These are phyloP conservation scores for Jaltomata sinuosa DNA, from an alignment of 257 asterid genomes.

Conservation along the genomic window DNA sequence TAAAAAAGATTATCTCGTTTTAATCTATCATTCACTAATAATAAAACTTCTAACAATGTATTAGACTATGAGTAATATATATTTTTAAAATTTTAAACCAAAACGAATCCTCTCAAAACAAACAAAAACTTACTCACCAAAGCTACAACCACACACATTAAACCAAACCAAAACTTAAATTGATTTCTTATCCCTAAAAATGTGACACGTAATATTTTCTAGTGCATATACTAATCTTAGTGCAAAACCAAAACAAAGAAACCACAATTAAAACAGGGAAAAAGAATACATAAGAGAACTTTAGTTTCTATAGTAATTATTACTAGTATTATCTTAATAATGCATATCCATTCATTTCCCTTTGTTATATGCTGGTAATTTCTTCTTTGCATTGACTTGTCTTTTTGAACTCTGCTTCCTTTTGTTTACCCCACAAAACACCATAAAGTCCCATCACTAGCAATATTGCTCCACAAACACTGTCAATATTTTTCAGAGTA, in stretches of 20 bases:
- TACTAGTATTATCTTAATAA: background rate
- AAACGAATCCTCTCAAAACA: background rate
- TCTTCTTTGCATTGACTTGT: background rate
- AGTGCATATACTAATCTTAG: background rate
- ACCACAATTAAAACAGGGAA: background rate
- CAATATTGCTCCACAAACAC: conserved; percentile 30
- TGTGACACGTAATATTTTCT: background rate
- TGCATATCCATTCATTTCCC: background rate
- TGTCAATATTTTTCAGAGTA: background rate
- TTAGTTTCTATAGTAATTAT: background rate
- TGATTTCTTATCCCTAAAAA: background rate
- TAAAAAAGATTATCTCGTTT: background rate
- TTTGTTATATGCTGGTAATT: background rate
- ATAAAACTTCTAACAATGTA: background rate
- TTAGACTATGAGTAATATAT: background rate
- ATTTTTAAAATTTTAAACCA: background rate
- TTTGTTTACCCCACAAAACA: conserved; percentile 32
- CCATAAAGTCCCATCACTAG: conserved; percentile 28
- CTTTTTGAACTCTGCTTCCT: conserved; percentile 7
- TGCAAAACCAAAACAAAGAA: background rate
- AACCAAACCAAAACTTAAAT: background rate
- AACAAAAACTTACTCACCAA: background rate
- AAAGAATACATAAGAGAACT: background rate
- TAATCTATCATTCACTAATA: background rate
- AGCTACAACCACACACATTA: background rate